Conservation (phyloP, 345 rosid species). For the Brassica carinata region DNA sequence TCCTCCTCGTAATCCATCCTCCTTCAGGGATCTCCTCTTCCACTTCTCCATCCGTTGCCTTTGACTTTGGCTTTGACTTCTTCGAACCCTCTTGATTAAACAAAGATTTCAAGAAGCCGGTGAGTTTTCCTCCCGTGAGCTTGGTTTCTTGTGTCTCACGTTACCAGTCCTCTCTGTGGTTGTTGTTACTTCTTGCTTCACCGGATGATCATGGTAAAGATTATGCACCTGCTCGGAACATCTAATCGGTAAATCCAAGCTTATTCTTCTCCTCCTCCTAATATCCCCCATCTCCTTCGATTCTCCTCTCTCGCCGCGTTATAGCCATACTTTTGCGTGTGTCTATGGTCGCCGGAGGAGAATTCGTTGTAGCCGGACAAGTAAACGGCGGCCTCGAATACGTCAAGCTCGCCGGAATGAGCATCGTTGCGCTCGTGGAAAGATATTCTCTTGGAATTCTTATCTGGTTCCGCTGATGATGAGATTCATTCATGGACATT, state of each 20-base stretch:
- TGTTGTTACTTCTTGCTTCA: constrained; percentile 41
- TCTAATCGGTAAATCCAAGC: constrained; percentile 63
- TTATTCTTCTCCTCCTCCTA: constrained; percentile 60
- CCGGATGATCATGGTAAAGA: constrained; percentile 42
- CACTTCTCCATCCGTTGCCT: constrained; percentile 36
- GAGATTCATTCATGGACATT: constrained; percentile 68
- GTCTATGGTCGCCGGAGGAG: constrained; percentile 34
- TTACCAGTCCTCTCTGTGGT: constrained; percentile 50
- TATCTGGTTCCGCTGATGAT: constrained; percentile 46
- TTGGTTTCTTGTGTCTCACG: constrained; percentile 72
- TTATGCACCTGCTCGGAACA: constrained; percentile 43
- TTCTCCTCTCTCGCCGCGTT: constrained; percentile 46
- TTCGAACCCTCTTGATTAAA: constrained; percentile 74
- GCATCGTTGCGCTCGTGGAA: constrained; percentile 44
- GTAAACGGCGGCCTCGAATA: constrained; percentile 84
- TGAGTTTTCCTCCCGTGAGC: constrained; percentile 84
- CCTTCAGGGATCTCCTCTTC: constrained; percentile 51
- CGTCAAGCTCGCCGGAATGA: constrained; percentile 81
- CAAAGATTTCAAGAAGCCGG: constrained; percentile 85
- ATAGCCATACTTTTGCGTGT: constrained; percentile 43
- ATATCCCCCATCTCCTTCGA: constrained; percentile 51
- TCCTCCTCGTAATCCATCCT: constrained; percentile 54
- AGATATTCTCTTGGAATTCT: constrained; percentile 48
- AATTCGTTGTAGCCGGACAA: constrained; percentile 67
- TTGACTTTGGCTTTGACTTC: constrained; percentile 65